These are phyloP conservation scores for Mallotus repandus DNA, from an alignment of 441 rosid species.

Conservation along the genomic window DNA sequence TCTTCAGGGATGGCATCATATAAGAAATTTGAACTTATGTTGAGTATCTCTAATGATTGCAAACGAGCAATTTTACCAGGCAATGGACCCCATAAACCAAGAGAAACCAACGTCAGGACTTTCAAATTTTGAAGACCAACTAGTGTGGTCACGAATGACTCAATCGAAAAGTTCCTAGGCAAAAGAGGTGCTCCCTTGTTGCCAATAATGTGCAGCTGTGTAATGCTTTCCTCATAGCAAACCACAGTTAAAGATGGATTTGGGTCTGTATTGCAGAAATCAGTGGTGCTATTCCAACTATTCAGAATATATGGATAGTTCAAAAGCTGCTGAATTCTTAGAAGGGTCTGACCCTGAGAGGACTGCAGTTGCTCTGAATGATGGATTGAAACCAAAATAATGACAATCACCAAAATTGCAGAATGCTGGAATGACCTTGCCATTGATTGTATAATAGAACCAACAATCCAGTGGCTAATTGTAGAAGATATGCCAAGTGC, in stretches of 20 bases:
- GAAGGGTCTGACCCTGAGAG: conserved; percentile 65
- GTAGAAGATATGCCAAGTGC: background rate
- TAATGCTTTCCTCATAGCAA: conserved; percentile 75
- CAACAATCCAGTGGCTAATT: background rate
- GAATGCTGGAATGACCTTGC: conserved; percentile 34
- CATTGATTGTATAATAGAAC: conserved; percentile 36
- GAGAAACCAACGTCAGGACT: conserved; percentile 78
- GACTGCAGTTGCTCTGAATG: conserved; percentile 61
- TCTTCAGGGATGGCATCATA: conserved; percentile 65
- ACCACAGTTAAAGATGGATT: conserved; percentile 58
- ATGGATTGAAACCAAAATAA: conserved; percentile 36
- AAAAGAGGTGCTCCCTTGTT: conserved; percentile 43
- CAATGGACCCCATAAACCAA: conserved; percentile 90
- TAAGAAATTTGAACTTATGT: conserved; percentile 76
- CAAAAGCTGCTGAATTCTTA: conserved; percentile 66
- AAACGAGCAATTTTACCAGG: conserved; percentile 70
- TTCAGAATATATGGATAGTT: conserved; percentile 58
- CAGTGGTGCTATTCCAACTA: conserved; percentile 66
- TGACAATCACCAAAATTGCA: conserved; percentile 33
- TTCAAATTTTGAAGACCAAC: conserved; percentile 70
- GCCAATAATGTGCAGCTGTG: conserved; percentile 84
- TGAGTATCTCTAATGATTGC: conserved; percentile 71
- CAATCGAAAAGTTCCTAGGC: conserved; percentile 69
- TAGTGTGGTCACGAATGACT: conserved; percentile 79
- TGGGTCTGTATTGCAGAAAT: conserved; percentile 82